These are phyloP conservation scores for Claviceps monticola DNA, from an alignment of 2,329 filamentous ascomycete genomes.

Conservation along the genomic window DNA sequence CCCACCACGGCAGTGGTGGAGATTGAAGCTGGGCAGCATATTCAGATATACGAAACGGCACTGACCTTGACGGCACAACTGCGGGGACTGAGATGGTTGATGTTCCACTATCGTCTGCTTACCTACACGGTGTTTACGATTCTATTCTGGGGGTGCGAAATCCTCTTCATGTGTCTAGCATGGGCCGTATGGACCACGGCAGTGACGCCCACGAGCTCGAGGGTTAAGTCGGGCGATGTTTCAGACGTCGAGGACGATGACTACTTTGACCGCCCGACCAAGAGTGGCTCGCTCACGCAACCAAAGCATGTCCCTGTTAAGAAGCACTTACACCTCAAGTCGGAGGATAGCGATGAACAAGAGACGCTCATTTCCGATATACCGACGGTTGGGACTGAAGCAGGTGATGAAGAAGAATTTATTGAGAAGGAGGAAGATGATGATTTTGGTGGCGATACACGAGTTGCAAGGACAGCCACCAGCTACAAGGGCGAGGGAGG, in stretches of 20 bases:
- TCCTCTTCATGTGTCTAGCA: constrained; percentile 49
- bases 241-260: constrained; percentile 13
- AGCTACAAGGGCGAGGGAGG: constrained; percentile 31
- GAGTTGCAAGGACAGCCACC: constrained; percentile 40
- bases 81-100: constrained; percentile 64
- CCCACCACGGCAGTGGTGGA: constrained; percentile 43
- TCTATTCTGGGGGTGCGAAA: constrained; percentile 65
- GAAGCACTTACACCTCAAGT: constrained; percentile 25
- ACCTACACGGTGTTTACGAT: constrained; percentile 55
- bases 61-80: constrained; percentile 64
- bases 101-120: constrained; percentile 68
- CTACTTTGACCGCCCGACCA: constrained; percentile 26
- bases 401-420: constrained; percentile 30
- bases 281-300: constrained; percentile 26
- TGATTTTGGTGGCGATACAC: constrained; percentile 13
- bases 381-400: constrained; percentile 24
- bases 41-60: constrained; percentile 63
- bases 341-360: constrained; percentile 16
- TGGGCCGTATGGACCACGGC: constrained; percentile 44
- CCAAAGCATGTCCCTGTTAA: constrained; percentile 27
- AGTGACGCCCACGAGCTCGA: constrained; percentile 8
- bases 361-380: constrained; percentile 19
- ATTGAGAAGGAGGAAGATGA: constrained; percentile 21
- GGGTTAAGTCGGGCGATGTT: constrained; percentile 2
- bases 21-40: constrained; percentile 49